Evolutionary conservation across 768 basidiomycete species (phyloP), one percentile per base, ranked within the genome.

Genomic region (Cantharellus cinnabarinus): DNA sequence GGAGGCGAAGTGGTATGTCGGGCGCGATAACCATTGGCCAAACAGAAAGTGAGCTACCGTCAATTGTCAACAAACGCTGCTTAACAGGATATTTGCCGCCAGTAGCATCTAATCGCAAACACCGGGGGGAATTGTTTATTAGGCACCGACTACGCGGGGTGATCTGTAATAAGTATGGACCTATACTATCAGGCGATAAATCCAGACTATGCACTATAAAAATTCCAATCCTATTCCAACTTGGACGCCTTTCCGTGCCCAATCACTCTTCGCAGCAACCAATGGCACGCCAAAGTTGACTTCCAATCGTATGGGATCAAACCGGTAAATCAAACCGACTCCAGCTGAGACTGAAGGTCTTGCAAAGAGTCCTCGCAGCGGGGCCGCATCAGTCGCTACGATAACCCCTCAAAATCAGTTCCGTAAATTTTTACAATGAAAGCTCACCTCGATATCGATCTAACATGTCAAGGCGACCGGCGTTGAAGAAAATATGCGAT

Each of bases 1-100:
- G 74, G 79, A 2, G 94, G 94, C 3, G 94, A 98, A 71, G 80
- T 95, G 4, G 73, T 95, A 20, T 90, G 90, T 69, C 75, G 90
- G 63, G 89, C 85, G 37, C 71, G 76, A 60, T 81, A 68, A 70
- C 48, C 40, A 37, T 7, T 37, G 38, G 7, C 14, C 7, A 7
- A 10, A 14, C 38, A 10, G 10, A 29, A 29, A 29, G 20, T 29
- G 20, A 29, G 20, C 20, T 29, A 29, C 20, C 20, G 20, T 29
- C 20, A 29, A 29, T 29, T 29, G 20, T 29, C 20, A 29, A 29
- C 20, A 29, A 29, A 29, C 20, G 20, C 20, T 29, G 20, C 20
- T 29, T 29, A 29, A 29, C 20, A 29, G 20, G 20, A 29, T 29
- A 29, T 29, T 29, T 29, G 20, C 20, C 20, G 20, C 20, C 20